Evolutionary conservation across 2,329 filamentous ascomycete genomes (phyloP), one percentile per base, ranked within the genome.

Genomic region (Penicillium sp.): DNA sequence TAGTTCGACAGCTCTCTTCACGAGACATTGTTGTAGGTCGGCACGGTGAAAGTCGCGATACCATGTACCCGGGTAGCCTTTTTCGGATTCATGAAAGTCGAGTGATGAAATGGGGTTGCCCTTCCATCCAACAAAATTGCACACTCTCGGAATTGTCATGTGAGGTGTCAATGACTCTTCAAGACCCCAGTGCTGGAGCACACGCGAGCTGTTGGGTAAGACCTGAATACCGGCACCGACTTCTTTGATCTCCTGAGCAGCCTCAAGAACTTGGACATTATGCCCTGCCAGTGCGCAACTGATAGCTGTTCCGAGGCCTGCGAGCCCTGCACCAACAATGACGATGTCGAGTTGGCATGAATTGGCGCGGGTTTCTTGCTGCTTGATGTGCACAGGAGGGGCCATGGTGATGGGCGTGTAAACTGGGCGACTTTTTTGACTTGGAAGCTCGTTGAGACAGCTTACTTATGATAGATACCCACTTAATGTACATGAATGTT

Each of bases 31-130:
- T 39, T 84, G 82, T 18, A 84, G 62, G 55, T 82, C 78, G 2
- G 81, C 79, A 9, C 81, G 76, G 59, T 84, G 81, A 39, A 84
- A 83, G 58, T 83, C 81, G 69, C 79, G 80, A 59, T 83, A 84
- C 66, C 66, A 69, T 6, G 22, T 69, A 0, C 67, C 67, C 0
- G 66, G 64, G 74, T 79, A 27, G 71, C 74, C 2, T 13, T 57
- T 56, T 14, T 68, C 65, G 13, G 75, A 77, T 2, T 71, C 74
- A 13, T 76, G 63, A 47, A 82, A 83, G 57, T 83, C 73, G 71
- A 83, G 77, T 1, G 69, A 65, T 0, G 77, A 78, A 7, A 84
- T 71, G 16, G 66, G 59, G 24, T 81, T 75, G 3, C 82, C 81
- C 51, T 81, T 82, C 81, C 81, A 84, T 1, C 78, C 76, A 29